These are phyloP conservation scores for Pelargonium australe DNA, from an alignment of 441 rosid genomes.

Conservation along the genomic window DNA sequence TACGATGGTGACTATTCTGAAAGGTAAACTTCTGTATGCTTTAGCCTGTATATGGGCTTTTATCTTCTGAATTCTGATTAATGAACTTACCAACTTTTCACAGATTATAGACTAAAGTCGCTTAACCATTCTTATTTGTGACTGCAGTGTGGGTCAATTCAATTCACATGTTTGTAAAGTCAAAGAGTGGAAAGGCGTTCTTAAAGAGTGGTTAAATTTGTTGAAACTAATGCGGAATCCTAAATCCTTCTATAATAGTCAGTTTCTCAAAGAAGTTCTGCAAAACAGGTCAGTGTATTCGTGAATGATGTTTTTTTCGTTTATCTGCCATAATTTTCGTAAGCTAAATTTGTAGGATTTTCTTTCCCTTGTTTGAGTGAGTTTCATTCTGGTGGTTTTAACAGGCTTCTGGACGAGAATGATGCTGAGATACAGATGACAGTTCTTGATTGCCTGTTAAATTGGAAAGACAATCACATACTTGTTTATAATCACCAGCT, in stretches of 20 bases:
- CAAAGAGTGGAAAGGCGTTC: constrained; percentile 69
- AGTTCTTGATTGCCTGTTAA: constrained; percentile 82
- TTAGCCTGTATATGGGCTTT: background rate
- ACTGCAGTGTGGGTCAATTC: constrained; percentile 63
- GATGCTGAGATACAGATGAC: constrained; percentile 74
- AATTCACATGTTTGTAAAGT: constrained; percentile 51
- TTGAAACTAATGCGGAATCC: constrained; percentile 70
- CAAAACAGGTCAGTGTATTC: constrained; percentile 54
- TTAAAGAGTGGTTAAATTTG: constrained; percentile 84
- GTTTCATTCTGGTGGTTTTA: constrained; percentile 22
- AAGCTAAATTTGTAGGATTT: background rate
- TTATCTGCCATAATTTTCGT: background rate
- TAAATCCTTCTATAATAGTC: constrained; percentile 48
- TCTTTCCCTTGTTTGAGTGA: constrained; percentile 11
- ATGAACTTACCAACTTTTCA: background rate
- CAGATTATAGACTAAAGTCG: constrained; percentile 4
- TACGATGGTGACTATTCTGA: constrained; percentile 40
- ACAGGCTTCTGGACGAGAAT: constrained; percentile 84
- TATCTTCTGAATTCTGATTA: constrained; percentile 10
- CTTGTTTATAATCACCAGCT: constrained; percentile 71
- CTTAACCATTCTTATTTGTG: constrained; percentile 13
- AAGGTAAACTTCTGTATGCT: constrained; percentile 43
- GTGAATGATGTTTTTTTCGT: constrained; percentile 8
- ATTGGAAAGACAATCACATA: constrained; percentile 72
- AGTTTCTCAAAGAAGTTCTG: constrained; percentile 69